phyloP scores from a whole-genome alignment of 2,329 filamentous ascomycete species.

The Ceratocystis papillata region DNA sequence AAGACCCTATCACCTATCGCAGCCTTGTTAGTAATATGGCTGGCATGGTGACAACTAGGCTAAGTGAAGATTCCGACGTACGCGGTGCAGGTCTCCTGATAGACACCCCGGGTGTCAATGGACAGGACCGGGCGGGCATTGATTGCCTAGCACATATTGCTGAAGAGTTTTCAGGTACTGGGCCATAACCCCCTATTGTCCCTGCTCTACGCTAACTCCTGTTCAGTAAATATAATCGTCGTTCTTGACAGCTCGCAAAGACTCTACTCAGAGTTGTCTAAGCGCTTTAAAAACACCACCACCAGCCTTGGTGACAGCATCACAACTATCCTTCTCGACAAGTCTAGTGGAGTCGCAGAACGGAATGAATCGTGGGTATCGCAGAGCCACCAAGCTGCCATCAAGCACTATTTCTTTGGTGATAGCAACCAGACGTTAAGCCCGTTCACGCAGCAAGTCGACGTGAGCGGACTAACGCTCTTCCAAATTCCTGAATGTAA shows the following conservation, averaged over 20 bases:
- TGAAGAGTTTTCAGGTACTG: conserved; percentile 43
- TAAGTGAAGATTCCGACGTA: conserved; percentile 63
- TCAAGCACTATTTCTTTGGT: conserved; percentile 93
- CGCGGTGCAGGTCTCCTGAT: conserved; percentile 70
- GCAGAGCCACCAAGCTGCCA: conserved; percentile 59
- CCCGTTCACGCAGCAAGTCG: conserved; percentile 75
- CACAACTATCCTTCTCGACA: conserved; percentile 65
- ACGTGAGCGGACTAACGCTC: conserved; percentile 62
- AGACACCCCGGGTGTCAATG: conserved; percentile 64
- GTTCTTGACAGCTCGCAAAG: conserved; percentile 64
- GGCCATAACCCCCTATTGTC: too few relatives aligned
- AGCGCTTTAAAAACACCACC: conserved; percentile 50
- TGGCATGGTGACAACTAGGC: conserved; percentile 62
- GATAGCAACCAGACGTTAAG: conserved; percentile 64
- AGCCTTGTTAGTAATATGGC: conserved; percentile 66
- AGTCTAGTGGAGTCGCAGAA: conserved; percentile 74
- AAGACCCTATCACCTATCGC: conserved; percentile 61
- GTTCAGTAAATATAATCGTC: conserved; percentile 63
- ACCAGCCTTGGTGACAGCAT: conserved; percentile 56
- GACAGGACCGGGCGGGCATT: conserved; percentile 54
- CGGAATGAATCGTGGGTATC: conserved; percentile 66
- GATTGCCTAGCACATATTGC: conserved; percentile 71
- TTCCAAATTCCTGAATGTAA: conserved; percentile 57
- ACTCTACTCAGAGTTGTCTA: conserved; percentile 62
- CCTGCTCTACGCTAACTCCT: conserved; percentile 1